Conservation (phyloP, 805 yeast species). For the Kregervanrija delftensis region DNA sequence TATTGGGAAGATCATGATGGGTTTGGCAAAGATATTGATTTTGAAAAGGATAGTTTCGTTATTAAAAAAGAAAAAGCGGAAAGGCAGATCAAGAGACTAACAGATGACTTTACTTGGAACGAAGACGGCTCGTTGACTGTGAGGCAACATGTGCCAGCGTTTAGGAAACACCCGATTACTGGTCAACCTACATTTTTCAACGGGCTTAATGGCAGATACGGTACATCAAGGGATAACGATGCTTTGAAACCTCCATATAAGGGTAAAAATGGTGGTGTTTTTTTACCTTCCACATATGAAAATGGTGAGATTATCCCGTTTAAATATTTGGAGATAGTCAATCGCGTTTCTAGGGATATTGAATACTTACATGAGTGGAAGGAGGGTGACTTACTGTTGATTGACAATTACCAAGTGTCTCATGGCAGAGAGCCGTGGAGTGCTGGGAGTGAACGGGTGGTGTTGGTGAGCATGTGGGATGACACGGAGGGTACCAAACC, state of each 20-base stretch:
- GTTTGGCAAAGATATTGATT: constrained; percentile 1
- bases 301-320: constrained; percentile 1
- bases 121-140: constrained; percentile 1
- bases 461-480: constrained; percentile 5
- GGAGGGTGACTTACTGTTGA: constrained; percentile 1
- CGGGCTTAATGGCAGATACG: constrained; percentile 3
- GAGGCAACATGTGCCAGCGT: constrained; percentile 1
- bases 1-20: constrained; percentile 1
- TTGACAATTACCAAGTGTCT: constrained; percentile 2
- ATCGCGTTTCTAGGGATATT: constrained; percentile 1
- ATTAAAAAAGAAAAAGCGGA: background rate
- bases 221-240: background rate
- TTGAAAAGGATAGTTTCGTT: background rate
- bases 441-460: background rate
- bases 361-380: constrained; percentile 1
- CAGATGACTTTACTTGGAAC: constrained; percentile 1
- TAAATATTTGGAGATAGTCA: background rate
- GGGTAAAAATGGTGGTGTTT: constrained; percentile 1
- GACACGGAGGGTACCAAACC: background rate
- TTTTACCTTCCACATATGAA: constrained; percentile 1
- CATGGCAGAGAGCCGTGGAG: constrained; percentile 4
- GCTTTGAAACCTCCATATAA: constrained; percentile 1
- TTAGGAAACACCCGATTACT: background rate
- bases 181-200: background rate
- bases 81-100: background rate